Base-by-base conservation (phyloP, 2,329 filamentous ascomycete genomes). In the Chlorencoelia australis region DNA sequence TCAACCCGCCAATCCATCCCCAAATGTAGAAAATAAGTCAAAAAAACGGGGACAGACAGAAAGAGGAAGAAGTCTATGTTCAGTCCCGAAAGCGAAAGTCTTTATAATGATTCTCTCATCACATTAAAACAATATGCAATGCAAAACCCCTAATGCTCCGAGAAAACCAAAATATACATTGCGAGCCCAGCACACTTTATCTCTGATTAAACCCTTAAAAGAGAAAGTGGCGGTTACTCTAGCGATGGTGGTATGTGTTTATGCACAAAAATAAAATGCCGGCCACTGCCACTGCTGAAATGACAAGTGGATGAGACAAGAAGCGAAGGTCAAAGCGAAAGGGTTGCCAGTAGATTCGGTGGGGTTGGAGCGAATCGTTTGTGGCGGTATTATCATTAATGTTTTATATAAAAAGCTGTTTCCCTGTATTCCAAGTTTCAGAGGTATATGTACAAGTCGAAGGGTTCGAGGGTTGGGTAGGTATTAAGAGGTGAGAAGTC, bases 191-290 rank as follows among this genome's bases (percentile, higher is more conserved):
- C 46, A 43, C 48, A 47, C 30, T 27, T 40, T 25, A 15, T 40
- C 39, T 39, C 42, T 33, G 41, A 39, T 43, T 41, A 38, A 33
- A 37, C 36, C 35, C 38, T 21, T 16, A 18, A 31, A 39, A 35
- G 40, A 22, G 41, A 35, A 40, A 36, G 37, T 24, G 46, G 49
- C 50, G 50, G 52, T 53, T 42, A 54, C 51, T 54, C 51, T 49
- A 55, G 49, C 50, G 52, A 55, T 49, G 25, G 50, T 52, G 42
- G 39, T 46, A 46, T 47, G 37, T 45, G n/a, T 36, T 44, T 42
- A 43, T 35, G 40, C 37, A 45, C 42, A 47, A 28, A 35, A 40
- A 37, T 17, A 22, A 22, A 27, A 30, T 35, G 26, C 17, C 33
- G 10, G 25, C 31, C 20, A 33, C 20, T 17, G 17, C 26, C 7